Percentiles rank a stretch among this genome's conserved stretches.
Conservation (phyloP, 345 rosid species). For the Rhodomyrtus tomentosa region DNA sequence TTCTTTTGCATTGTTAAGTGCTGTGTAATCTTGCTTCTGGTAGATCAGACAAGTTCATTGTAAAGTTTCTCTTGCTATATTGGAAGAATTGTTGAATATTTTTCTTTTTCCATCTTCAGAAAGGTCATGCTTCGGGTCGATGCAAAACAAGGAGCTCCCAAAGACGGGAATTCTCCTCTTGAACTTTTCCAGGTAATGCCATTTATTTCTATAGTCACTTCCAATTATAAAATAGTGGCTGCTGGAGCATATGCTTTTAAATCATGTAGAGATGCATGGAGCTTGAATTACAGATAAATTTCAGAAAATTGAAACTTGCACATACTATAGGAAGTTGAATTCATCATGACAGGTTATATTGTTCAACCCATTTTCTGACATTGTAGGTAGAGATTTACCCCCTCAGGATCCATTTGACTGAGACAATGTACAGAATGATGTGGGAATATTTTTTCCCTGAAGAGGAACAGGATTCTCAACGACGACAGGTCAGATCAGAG, state of each 20-base stretch:
- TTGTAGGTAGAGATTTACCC: conserved; percentile 94
- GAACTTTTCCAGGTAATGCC: conserved; percentile 78
- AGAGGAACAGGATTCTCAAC: conserved; percentile 96
- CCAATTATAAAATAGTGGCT: not conserved
- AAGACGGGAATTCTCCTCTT: conserved; percentile 76
- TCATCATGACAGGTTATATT: not conserved
- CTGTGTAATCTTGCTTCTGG: not conserved
- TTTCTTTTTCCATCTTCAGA: conserved; percentile 32
- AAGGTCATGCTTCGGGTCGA: conserved; percentile 86
- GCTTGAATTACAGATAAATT: not conserved
- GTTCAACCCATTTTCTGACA: not conserved
- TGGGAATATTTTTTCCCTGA: conserved; percentile 95
- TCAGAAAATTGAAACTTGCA: not conserved
- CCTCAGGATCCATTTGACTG: conserved; percentile 90
- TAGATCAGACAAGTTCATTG: not conserved
- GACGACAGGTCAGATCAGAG: conserved; percentile 61
- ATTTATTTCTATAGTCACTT: not conserved
- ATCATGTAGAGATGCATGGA: not conserved
- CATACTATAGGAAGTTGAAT: not conserved
- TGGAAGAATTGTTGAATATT: not conserved
- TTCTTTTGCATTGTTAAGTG: not conserved
- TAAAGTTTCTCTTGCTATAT: not conserved
- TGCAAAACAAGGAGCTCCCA: conserved; percentile 92
- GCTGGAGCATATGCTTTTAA: not conserved
- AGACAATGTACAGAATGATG: conserved; percentile 97